These are phyloP conservation scores for Kurtzmaniella quercitrusa DNA, from an alignment of 1,139 yeast species.

Conservation along the genomic window DNA sequence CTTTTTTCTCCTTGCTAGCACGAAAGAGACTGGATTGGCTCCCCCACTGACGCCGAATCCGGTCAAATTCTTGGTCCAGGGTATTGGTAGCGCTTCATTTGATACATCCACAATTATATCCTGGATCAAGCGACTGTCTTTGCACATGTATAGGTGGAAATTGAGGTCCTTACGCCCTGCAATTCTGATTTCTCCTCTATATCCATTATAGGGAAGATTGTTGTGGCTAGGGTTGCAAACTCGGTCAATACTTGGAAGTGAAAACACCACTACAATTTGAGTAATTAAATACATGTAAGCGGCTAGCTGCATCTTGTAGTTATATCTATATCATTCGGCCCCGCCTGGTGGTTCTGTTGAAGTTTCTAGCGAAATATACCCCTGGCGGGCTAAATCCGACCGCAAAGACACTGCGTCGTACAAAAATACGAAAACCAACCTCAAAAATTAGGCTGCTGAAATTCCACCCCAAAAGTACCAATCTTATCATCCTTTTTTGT, in stretches of 20 bases:
- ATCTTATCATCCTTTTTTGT: neutral
- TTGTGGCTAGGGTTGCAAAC: slow-evolving; percentile 4
- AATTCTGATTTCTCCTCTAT: slow-evolving; percentile 6
- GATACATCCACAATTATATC: slow-evolving; percentile 2
- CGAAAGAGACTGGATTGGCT: neutral
- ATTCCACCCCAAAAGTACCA: neutral
- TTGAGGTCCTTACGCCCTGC: neutral
- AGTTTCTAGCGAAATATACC: too few species aligned
- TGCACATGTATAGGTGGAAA: slow-evolving; percentile 8
- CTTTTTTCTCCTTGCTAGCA: slow-evolving; percentile 21
- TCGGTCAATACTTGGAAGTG: slow-evolving; percentile 2
- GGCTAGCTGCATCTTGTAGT: neutral
- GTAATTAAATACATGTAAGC: neutral
- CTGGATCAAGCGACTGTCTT: slow-evolving; percentile 5
- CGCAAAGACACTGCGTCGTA: neutral
- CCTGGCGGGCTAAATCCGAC: neutral
- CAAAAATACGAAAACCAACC: neutral
- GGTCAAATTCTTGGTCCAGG: slow-evolving; percentile 1
- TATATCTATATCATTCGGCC: neutral
- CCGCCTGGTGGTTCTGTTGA: too few species aligned
- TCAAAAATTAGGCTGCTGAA: too few species aligned
- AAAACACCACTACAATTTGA: neutral
- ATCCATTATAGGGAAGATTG: slow-evolving; percentile 5
- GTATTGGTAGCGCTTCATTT: neutral
- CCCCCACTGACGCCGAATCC: slow-evolving; percentile 1